Evolutionary conservation across 1,284 basidiomycete species (phyloP).

Genomic region (Pseudozyma sp.): DNA sequence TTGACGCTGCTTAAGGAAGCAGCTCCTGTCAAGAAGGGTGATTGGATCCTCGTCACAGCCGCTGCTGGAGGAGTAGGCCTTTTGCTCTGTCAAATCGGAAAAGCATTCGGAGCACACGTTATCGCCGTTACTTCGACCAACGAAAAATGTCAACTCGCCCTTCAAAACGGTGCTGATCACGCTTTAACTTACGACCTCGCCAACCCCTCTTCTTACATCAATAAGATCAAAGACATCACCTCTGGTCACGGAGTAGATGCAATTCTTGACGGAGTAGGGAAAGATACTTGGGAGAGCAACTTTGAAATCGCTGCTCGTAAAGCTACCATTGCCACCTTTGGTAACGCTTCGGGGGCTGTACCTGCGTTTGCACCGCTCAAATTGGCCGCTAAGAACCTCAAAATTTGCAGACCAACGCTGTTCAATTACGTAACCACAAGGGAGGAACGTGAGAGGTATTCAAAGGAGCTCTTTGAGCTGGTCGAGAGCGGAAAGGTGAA

Average conservation of each 20-base stretch:
- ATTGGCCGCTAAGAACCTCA: conserved; percentile 83
- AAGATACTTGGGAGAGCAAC: conserved; percentile 72
- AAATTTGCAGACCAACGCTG: conserved; percentile 70
- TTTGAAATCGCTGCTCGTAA: conserved; percentile 77
- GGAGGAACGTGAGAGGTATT: conserved; percentile 79
- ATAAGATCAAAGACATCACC: conserved; percentile 75
- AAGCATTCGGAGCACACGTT: conserved; percentile 80
- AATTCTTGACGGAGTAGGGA: conserved; percentile 93
- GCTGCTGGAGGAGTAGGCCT: conserved; percentile 81
- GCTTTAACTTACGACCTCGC: conserved; percentile 80
- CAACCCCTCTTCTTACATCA: conserved; percentile 35
- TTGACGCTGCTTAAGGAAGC: conserved; percentile 83
- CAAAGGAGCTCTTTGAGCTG: conserved; percentile 77
- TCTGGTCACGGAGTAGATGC: conserved; percentile 82
- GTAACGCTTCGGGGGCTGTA: conserved; percentile 85
- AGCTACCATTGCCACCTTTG: conserved; percentile 80
- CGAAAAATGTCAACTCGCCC: conserved; percentile 87
- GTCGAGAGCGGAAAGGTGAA: conserved; percentile 77
- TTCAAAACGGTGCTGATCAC: conserved; percentile 83
- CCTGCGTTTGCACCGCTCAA: conserved; percentile 78
- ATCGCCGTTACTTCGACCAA: conserved; percentile 92
- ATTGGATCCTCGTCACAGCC: conserved; percentile 82
- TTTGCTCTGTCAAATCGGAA: conserved; percentile 72
- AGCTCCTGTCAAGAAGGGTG: conserved; percentile 78
- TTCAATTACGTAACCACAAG: conserved; percentile 74